Conservation (phyloP, 352 stramenopile species). For the Blastocystis sp. region DNA sequence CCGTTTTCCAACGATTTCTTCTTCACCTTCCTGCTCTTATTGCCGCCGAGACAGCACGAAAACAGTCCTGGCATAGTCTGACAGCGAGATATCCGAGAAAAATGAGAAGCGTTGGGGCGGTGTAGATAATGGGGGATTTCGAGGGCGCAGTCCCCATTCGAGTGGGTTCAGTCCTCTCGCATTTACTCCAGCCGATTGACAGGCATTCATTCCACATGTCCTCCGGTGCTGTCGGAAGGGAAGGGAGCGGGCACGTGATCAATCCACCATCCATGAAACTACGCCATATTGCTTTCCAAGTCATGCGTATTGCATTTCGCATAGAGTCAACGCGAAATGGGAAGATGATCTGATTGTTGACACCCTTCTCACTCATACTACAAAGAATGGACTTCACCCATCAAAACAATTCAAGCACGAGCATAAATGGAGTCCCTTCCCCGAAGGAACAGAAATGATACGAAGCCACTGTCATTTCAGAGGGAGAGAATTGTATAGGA, state of each 20-base stretch:
- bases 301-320: no score
- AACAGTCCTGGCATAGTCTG: slow-evolving; percentile 22
- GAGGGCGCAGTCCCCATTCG: no score
- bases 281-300: no score
- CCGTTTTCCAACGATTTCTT: neutral
- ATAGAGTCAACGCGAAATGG: no score
- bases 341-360: no score
- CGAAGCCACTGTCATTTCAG: neutral
- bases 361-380: no score
- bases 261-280: no score
- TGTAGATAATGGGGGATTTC: neutral
- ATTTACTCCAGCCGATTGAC: neutral
- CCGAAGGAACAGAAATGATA: neutral
- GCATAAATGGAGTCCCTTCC: no score
- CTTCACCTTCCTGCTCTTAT: neutral
- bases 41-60: neutral
- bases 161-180: no score
- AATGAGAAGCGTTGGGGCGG: neutral
- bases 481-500: neutral
- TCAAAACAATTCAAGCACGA: neutral
- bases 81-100: neutral
- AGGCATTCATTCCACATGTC: neutral
- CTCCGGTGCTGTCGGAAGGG: neutral
- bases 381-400: no score
- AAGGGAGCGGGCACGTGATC: neutral